Evolutionary conservation across 2,329 filamentous ascomycete species (phyloP).

Genomic region (Verticillium albo-atrum): DNA sequence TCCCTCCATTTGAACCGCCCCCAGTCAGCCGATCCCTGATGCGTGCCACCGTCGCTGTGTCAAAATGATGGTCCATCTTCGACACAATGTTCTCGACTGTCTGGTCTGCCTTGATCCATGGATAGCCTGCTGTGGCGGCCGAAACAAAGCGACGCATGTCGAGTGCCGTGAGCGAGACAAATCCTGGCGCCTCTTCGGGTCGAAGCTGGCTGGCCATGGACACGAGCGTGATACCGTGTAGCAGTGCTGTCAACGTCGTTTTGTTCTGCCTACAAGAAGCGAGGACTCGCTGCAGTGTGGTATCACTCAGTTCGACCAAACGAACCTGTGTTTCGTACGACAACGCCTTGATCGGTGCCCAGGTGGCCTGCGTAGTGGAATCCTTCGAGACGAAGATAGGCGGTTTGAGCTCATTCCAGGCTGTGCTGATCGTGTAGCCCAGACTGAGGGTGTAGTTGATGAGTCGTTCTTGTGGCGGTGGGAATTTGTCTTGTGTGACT

Average conservation of each 20-base stretch:
- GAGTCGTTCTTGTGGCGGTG: constrained; percentile 18
- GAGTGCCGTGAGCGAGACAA: constrained; percentile 12
- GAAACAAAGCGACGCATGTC: constrained; percentile 17
- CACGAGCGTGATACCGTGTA: constrained; percentile 17
- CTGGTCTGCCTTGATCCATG: neutral
- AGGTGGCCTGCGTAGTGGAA: constrained; percentile 9
- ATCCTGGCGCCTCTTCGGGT: neutral
- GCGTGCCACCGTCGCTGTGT: neutral
- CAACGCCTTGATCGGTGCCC: constrained; percentile 17
- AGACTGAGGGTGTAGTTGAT: constrained; percentile 14
- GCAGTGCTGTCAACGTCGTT: constrained; percentile 22
- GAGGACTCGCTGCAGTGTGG: constrained; percentile 13
- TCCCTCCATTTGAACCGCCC: neutral
- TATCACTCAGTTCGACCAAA: constrained; percentile 13
- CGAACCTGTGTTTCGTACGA: constrained; percentile 15
- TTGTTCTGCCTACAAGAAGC: constrained; percentile 17
- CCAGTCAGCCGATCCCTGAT: neutral
- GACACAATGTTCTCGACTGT: constrained; percentile 14
- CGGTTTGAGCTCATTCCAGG: constrained; percentile 15
- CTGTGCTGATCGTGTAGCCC: constrained; percentile 10
- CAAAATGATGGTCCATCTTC: constrained; percentile 5
- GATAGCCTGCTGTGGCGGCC: neutral
- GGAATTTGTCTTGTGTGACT: constrained; percentile 6
- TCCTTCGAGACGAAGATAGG: constrained; percentile 5
- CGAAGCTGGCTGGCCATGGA: constrained; percentile 15